These are phyloP conservation scores for Leccinum variicolor DNA, from an alignment of 768 basidiomycete genomes.

Conservation along the genomic window DNA sequence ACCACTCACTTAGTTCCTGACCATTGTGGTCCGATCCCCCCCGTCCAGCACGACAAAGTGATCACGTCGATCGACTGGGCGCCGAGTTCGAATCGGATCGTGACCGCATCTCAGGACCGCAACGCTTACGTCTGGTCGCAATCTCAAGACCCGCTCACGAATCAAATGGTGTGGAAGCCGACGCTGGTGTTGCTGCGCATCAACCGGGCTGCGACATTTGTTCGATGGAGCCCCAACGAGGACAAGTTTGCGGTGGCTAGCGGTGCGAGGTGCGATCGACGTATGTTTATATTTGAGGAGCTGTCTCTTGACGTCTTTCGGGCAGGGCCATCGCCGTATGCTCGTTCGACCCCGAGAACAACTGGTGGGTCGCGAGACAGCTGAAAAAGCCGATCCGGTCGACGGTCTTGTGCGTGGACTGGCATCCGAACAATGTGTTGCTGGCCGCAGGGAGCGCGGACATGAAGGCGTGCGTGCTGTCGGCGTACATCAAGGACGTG, in stretches of 20 bases:
- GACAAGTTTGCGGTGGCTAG: slow-evolving; percentile 99
- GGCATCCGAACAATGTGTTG: slow-evolving; percentile 99
- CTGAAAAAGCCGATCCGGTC: slow-evolving; percentile 97
- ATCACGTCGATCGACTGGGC: slow-evolving; percentile 99
- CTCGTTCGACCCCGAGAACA: slow-evolving; percentile 94
- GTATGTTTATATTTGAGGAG: background rate
- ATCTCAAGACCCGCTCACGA: slow-evolving; percentile 67
- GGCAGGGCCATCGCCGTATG: slow-evolving; percentile 89
- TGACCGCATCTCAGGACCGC: slow-evolving; percentile 97
- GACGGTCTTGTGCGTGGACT: slow-evolving; percentile 91
- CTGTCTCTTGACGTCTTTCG: background rate
- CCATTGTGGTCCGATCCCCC: background rate
- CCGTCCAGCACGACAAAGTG: slow-evolving; percentile 88
- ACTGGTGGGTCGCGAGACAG: slow-evolving; percentile 98
- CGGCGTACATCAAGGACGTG: slow-evolving; percentile 97
- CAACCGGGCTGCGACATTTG: slow-evolving; percentile 93
- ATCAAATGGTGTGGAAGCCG: slow-evolving; percentile 83
- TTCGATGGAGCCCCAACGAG: slow-evolving; percentile 95
- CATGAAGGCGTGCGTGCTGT: slow-evolving; percentile 96
- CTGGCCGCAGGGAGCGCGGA: slow-evolving; percentile 97
- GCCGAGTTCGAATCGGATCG: slow-evolving; percentile 92
- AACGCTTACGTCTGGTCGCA: slow-evolving; percentile 99
- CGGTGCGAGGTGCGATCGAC: slow-evolving; percentile 69
- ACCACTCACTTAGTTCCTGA: background rate
- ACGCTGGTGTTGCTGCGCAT: slow-evolving; percentile 93